Evolutionary conservation across 1,139 yeast genomes (phyloP).

Genomic region (Pichia terricola): DNA sequence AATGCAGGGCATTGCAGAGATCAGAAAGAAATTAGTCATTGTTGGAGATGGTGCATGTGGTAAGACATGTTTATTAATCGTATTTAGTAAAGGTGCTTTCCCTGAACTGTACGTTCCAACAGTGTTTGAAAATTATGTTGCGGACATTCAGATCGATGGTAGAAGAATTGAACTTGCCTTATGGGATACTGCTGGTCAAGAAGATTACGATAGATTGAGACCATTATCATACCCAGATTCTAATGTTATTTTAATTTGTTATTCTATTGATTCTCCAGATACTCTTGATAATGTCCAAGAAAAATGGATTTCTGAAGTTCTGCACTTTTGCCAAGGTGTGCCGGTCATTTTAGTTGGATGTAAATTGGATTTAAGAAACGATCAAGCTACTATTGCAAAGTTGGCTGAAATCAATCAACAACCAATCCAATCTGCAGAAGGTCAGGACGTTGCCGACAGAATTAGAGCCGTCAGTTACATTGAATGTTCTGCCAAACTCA

Average conservation of each 20-base stretch:
- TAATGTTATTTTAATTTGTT: slow-evolving; percentile 84
- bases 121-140: slow-evolving; percentile 89
- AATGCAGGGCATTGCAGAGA: slow-evolving; percentile 40
- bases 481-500: slow-evolving; percentile 91
- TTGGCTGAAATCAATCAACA: slow-evolving; percentile 65
- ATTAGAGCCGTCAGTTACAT: slow-evolving; percentile 80
- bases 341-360: slow-evolving; percentile 92
- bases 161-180: slow-evolving; percentile 88
- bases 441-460: slow-evolving; percentile 75
- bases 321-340: slow-evolving; percentile 91
- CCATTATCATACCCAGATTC: slow-evolving; percentile 92
- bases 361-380: slow-evolving; percentile 82
- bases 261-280: slow-evolving; percentile 86
- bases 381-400: slow-evolving; percentile 65
- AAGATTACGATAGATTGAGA: slow-evolving; percentile 91
- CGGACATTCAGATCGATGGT: slow-evolving; percentile 90
- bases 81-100: slow-evolving; percentile 89
- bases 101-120: slow-evolving; percentile 96
- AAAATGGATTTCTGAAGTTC: slow-evolving; percentile 90
- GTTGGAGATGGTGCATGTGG: slow-evolving; percentile 90
- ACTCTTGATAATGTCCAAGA: slow-evolving; percentile 89
- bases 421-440: slow-evolving; percentile 73
- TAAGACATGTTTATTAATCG: slow-evolving; percentile 74
- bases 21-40: slow-evolving; percentile 72
- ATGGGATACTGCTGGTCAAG: slow-evolving; percentile 99